phyloP scores from a whole-genome alignment of 2,329 filamentous ascomycete genomes.

The Plenodomus lindquistii region DNA sequence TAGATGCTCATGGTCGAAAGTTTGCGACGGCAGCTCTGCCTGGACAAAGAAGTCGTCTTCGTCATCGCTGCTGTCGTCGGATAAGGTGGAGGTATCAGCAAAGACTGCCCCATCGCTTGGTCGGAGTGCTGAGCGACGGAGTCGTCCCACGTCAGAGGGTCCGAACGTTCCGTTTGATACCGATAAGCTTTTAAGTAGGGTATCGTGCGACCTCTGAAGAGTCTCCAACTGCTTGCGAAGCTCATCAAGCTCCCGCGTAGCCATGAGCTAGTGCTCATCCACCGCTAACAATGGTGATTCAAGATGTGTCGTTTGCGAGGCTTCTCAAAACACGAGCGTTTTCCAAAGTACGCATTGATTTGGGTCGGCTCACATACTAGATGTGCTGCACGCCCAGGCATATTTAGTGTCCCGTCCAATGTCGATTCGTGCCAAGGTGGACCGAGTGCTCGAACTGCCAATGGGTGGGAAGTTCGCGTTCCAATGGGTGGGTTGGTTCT shows the following conservation, averaged over 20 bases:
- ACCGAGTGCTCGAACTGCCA: constrained; percentile 3
- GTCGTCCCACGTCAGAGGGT: constrained; percentile 24
- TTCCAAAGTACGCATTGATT: neutral
- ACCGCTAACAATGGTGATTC: neutral
- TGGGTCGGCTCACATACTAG: constrained; percentile 20
- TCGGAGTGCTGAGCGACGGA: constrained; percentile 27
- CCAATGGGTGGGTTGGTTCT: neutral
- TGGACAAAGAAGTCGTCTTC: constrained; percentile 47
- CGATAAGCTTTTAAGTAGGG: constrained; percentile 33
- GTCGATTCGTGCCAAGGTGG: constrained; percentile 17
- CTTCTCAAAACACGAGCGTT: neutral
- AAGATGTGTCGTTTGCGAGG: constrained; percentile 2
- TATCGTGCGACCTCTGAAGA: constrained; percentile 38
- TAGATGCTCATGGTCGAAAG: constrained; percentile 50
- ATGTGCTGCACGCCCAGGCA: constrained; percentile 22
- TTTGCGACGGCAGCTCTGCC: constrained; percentile 43
- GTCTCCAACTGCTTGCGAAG: constrained; percentile 39
- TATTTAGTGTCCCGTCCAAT: constrained; percentile 18
- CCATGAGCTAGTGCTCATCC: constrained; percentile 17
- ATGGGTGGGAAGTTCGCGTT: constrained; percentile 1
- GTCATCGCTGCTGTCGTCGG: constrained; percentile 40
- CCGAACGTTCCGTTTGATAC: constrained; percentile 33
- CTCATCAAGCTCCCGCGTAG: constrained; percentile 33
- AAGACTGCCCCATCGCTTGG: constrained; percentile 32
- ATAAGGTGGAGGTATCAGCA: constrained; percentile 40